phyloP scores from a whole-genome alignment of 2,329 filamentous ascomycete genomes.

The Stemphylium vesicarium region DNA sequence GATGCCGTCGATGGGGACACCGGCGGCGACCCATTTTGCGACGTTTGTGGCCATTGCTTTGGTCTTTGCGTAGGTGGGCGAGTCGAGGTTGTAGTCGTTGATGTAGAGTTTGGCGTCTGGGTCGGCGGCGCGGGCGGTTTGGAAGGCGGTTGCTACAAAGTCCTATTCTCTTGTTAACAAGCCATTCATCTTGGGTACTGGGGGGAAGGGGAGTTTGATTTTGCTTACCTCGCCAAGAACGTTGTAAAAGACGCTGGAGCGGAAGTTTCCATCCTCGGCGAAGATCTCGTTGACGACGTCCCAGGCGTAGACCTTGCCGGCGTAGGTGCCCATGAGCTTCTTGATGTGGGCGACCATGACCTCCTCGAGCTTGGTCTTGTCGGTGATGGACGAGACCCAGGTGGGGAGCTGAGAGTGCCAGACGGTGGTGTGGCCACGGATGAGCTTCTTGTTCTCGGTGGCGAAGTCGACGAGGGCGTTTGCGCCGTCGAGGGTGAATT shows the following conservation, averaged over 20 bases:
- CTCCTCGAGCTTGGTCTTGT: constrained; percentile 58
- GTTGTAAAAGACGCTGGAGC: constrained; percentile 68
- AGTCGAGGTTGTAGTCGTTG: constrained; percentile 72
- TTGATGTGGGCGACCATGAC: constrained; percentile 68
- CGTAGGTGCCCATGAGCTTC: constrained; percentile 64
- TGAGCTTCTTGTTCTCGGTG: constrained; percentile 59
- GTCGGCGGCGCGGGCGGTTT: constrained; percentile 70
- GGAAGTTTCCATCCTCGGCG: constrained; percentile 64
- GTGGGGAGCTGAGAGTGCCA: constrained; percentile 62
- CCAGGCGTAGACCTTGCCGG: constrained; percentile 68
- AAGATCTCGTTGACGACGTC: constrained; percentile 55
- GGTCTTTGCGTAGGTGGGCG: constrained; percentile 64
- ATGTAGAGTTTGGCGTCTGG: constrained; percentile 74
- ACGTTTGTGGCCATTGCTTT: constrained; percentile 64
- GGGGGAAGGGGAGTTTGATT: too few species aligned
- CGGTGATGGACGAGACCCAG: constrained; percentile 65
- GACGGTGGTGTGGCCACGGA: constrained; percentile 69
- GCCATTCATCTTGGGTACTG: too few species aligned
- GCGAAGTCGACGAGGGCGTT: constrained; percentile 69
- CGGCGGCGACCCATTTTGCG: constrained; percentile 66
- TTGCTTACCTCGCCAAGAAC: constrained; percentile 65
- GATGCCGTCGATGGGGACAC: constrained; percentile 70
- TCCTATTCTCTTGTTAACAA: constrained; percentile 34
- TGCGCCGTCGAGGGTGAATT: constrained; percentile 63
- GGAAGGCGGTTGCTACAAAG: constrained; percentile 73